Conservation (phyloP, 148 eudicot genomes). For the Nepenthes mirabilis region DNA sequence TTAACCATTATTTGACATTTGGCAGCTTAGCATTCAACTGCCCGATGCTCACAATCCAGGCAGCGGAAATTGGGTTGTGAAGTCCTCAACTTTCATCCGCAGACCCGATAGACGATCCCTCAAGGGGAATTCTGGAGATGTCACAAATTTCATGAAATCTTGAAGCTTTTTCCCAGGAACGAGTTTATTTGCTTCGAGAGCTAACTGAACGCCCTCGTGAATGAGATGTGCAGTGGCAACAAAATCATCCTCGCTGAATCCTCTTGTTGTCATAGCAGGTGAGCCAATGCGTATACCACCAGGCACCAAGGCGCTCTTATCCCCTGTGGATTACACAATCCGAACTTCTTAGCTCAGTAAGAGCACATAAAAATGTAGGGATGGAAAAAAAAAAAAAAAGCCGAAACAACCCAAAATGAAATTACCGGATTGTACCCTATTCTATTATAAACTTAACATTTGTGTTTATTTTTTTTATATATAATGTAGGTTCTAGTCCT, state of each 20-base stretch:
- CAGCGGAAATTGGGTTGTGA: conserved; percentile 66
- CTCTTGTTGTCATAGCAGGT: conserved; percentile 88
- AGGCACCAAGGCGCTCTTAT: conserved; percentile 77
- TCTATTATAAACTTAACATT: too few species aligned
- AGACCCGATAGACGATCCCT: conserved; percentile 36
- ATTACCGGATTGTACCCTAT: too few species aligned
- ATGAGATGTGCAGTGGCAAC: conserved; percentile 60
- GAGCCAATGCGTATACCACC: conserved; percentile 86
- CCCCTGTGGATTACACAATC: conserved; percentile 23
- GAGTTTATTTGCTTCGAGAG: conserved; percentile 49
- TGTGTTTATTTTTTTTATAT: too few species aligned
- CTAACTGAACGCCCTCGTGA: conserved; percentile 73
- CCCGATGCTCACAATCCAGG: conserved; percentile 49
- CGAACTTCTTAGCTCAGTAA: too few species aligned
- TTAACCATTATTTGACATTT: neutral
- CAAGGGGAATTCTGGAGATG: conserved; percentile 55
- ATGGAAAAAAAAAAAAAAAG: too few species aligned
- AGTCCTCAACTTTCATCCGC: conserved; percentile 50
- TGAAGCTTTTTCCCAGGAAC: conserved; percentile 59
- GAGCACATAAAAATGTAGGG: too few species aligned
- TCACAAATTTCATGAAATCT: conserved; percentile 59
- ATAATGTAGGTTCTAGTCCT: too few species aligned
- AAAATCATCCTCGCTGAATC: conserved; percentile 65
- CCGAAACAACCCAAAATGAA: too few species aligned
- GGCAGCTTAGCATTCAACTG: neutral